These are phyloP conservation scores for Penicillium paxilli DNA, from an alignment of 495 filamentous ascomycete species.

Conservation along the genomic window DNA sequence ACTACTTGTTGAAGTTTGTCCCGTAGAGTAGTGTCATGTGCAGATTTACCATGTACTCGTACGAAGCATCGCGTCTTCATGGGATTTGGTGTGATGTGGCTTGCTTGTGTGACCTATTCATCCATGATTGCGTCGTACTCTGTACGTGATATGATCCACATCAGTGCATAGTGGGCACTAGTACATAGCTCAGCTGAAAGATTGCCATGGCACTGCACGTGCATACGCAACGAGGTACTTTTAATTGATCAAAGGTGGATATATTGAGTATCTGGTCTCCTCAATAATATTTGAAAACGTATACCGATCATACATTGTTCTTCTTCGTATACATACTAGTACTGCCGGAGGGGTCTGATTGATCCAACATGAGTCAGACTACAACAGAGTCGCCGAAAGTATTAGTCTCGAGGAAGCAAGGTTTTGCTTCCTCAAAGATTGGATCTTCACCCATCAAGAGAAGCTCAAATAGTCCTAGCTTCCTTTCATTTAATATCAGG, in stretches of 20 bases:
- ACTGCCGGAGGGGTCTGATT: neutral
- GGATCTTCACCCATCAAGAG: neutral
- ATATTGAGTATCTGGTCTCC: too few relatives aligned
- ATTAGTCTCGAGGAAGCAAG: neutral
- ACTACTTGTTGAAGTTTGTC: too few relatives aligned
- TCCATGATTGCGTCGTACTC: neutral
- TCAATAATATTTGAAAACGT: too few relatives aligned
- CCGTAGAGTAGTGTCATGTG: too few relatives aligned
- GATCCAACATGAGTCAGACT: neutral
- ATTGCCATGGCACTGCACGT: neutral
- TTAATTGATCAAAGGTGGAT: neutral
- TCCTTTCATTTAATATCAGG: constrained; percentile 6
- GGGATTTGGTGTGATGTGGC: neutral
- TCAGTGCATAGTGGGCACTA: too few relatives aligned
- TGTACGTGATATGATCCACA: neutral
- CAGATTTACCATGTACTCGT: too few relatives aligned
- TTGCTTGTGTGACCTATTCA: neutral
- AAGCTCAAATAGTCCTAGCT: neutral
- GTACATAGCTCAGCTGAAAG: neutral
- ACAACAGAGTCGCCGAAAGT: neutral
- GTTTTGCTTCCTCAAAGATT: neutral
- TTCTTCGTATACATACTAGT: too few relatives aligned
- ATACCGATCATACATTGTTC: too few relatives aligned
- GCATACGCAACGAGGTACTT: too few relatives aligned
- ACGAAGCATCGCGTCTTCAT: too few relatives aligned